phyloP scores from a whole-genome alignment of 2,329 filamentous ascomycete species.

The Pseudogymnoascus sp. region DNA sequence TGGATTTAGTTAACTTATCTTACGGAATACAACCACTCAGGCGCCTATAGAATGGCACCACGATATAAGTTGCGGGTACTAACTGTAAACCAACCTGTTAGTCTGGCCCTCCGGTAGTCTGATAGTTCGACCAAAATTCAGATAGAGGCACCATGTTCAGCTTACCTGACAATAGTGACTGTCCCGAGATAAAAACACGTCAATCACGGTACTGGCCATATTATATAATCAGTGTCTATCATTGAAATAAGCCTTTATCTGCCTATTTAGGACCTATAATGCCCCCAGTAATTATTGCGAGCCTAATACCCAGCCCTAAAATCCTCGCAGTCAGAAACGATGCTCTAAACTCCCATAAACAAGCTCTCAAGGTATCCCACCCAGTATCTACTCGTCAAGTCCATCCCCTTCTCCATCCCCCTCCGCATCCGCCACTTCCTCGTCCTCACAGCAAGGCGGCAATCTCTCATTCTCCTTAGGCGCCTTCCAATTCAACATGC shows the following conservation, averaged over 20 bases:
- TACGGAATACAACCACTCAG: neutral
- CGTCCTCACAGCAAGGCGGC: conserved; percentile 16
- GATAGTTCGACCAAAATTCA: too few species aligned
- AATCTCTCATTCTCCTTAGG: conserved; percentile 30
- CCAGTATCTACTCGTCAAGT: neutral
- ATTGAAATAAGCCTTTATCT: neutral
- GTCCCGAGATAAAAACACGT: neutral
- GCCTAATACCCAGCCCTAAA: neutral
- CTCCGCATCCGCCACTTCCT: conserved; percentile 13
- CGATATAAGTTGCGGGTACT: neutral
- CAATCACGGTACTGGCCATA: neutral
- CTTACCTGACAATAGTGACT: neutral
- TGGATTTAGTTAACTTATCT: neutral
- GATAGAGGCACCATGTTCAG: neutral
- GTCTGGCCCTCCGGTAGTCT: neutral
- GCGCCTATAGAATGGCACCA: neutral
- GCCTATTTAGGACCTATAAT: neutral
- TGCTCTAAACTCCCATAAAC: neutral
- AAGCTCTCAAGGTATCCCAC: neutral
- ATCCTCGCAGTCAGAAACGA: neutral
- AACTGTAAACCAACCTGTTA: neutral
- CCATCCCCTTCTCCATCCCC: neutral
- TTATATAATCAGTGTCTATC: neutral
- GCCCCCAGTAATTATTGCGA: neutral
- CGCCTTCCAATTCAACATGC: conserved; percentile 59